These are phyloP conservation scores for Mycena belliarum DNA, from an alignment of 768 basidiomycete species.

Conservation along the genomic window DNA sequence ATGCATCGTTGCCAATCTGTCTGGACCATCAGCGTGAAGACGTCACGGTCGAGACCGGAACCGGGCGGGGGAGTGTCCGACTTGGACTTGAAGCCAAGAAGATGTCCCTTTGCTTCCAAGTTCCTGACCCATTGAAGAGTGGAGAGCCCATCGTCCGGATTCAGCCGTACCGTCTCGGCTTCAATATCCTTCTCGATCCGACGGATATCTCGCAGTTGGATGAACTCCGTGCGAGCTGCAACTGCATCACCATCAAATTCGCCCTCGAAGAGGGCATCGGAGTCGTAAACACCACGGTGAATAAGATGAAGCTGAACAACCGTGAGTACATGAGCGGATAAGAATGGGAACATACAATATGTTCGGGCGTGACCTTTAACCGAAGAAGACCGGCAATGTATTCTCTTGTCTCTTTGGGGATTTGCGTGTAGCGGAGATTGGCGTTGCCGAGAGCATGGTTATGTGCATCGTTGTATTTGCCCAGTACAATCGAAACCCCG, in stretches of 20 bases:
- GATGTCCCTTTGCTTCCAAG: neutral
- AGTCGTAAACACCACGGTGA: neutral
- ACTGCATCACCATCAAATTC: too few species aligned
- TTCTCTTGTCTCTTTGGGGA: neutral
- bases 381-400: slow-evolving; percentile 7
- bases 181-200: slow-evolving; percentile 1
- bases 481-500: neutral
- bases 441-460: neutral
- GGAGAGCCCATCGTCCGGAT: neutral
- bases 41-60: neutral
- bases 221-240: neutral
- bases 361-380: neutral
- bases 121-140: neutral
- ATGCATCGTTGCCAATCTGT: slow-evolving; percentile 4
- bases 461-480: neutral
- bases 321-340: neutral
- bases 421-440: neutral
- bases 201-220: neutral
- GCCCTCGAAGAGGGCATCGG: neutral
- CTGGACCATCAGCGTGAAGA: slow-evolving; percentile 10
- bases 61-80: neutral
- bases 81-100: neutral
- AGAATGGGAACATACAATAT: neutral
- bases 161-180: neutral
- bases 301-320: neutral